Base-by-base conservation (phyloP, 78 protist species). In the Dictyostelium firmibasis region DNA sequence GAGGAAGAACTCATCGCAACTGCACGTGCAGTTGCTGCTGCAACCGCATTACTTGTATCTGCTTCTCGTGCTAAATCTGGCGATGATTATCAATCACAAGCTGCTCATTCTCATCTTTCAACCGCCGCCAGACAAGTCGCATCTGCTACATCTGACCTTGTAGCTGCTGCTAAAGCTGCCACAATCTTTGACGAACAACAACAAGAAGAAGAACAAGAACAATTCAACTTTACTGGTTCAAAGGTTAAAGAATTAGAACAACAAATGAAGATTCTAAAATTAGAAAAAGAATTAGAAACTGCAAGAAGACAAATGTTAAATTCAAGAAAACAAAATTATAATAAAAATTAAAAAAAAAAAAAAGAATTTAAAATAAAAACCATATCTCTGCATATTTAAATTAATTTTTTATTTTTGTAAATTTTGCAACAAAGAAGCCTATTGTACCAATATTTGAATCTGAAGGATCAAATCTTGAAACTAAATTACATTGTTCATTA, bases 21-120 rank as follows among this genome's bases (percentile, higher is more conserved):
- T 16, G 97, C 97, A 4, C 23, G 92, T 31, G 82, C 57, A 31
- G 97, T 96, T 0, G 97, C 93, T 3, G 93, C 94, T 16, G 85
- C 93, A 1, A 96, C 97, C 3, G 96, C 97, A 1, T 88, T 74
- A 29, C 81, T 96, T 0, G 97, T 96, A 0, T 47, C 92, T 62
- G 97, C 97, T 23, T 96, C 96, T 5, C 77, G 94, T 36, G 97
- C 95, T 53, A 96, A 96, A 85, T 77, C 92, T 77, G 97, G 96
- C 20, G 96, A 83, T 29, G 96, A 91, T 9, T 76, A 82, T 41
- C 83, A 75, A 67, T 79, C 89, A 4, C 81, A 93, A 72, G 13
- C 88, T 16, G 94, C 94, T 10, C 96, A 95, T 27, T 13, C 50
- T 3, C 31, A 16, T 36, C 43, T 95, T 9, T 43, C 69, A 3